Percentiles rank a stretch among this genome's conserved stretches.
Evolutionary conservation across 495 filamentous ascomycete genomes (phyloP).

Genomic region (Daldinia concentrica): DNA sequence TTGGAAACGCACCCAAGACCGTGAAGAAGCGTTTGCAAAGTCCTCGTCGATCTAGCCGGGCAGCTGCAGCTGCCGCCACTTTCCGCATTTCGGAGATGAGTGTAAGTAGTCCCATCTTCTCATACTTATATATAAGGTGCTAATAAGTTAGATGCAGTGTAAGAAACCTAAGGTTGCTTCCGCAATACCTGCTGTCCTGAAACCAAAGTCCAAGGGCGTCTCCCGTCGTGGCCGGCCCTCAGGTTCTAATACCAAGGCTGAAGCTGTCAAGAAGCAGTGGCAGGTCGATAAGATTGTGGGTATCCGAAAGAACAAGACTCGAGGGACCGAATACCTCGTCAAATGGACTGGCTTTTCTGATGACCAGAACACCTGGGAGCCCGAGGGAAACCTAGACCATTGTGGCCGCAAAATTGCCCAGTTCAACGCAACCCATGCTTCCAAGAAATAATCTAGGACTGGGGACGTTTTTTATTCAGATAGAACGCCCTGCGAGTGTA

Average conservation of each 20-base stretch:
- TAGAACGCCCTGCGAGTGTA: neutral
- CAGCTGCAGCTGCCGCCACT: neutral
- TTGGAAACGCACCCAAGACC: neutral
- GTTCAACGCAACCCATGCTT: neutral
- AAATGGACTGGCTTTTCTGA: slow-evolving; percentile 54
- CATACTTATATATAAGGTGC: neutral
- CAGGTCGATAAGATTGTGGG: neutral
- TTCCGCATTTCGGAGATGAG: neutral
- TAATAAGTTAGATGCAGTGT: neutral
- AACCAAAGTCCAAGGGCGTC: neutral
- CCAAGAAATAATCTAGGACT: neutral
- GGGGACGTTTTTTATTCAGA: no score
- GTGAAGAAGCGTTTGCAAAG: neutral
- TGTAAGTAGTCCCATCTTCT: neutral
- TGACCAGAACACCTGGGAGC: slow-evolving; percentile 56
- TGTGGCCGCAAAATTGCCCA: neutral
- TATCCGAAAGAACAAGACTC: neutral
- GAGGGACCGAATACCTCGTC: slow-evolving; percentile 46
- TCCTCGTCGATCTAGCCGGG: neutral
- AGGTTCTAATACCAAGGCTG: neutral
- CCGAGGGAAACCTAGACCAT: slow-evolving; percentile 30
- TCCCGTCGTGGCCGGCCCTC: neutral
- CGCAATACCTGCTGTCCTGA: neutral
- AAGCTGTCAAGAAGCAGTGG: neutral
- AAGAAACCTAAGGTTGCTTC: neutral